A percentile compares a stretch with the other conserved stretches of the same genome.
Evolutionary conservation across 2,329 filamentous ascomycete genomes (phyloP).

Genomic region (Aspergillus glaucus): DNA sequence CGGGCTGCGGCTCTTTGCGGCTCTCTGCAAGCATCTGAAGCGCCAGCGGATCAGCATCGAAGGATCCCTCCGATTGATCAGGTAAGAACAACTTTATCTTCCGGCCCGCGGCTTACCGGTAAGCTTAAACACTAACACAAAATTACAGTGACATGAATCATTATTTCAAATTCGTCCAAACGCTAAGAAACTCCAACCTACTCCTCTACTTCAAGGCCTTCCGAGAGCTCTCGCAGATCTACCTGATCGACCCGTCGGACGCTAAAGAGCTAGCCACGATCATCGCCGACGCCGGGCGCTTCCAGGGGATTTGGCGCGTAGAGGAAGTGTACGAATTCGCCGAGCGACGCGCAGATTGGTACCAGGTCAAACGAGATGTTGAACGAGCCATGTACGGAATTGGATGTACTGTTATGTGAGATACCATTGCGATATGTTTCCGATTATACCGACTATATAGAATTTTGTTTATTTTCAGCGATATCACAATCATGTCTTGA

Average conservation of each 20-base stretch:
- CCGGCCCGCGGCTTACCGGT: neutral
- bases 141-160: constrained; percentile 76
- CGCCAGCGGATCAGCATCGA: constrained; percentile 85
- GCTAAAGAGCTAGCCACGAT: constrained; percentile 93
- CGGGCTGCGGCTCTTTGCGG: constrained; percentile 81
- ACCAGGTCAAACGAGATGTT: constrained; percentile 76
- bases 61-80: constrained; percentile 84
- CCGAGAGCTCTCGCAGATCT: constrained; percentile 89
- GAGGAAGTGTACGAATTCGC: constrained; percentile 99
- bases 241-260: constrained; percentile 77
- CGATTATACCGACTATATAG: too few relatives aligned
- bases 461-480: neutral
- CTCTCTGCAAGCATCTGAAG: constrained; percentile 95
- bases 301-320: constrained; percentile 84
- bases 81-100: constrained; percentile 32
- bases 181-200: constrained; percentile 74
- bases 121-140: constrained; percentile 3
- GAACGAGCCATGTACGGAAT: constrained; percentile 97
- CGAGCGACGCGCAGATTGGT: constrained; percentile 91
- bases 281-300: constrained; percentile 85
- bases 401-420: constrained; percentile 78
- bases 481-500: constrained; percentile 3
- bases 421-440: constrained; percentile 2
- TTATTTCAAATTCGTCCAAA: constrained; percentile 78
- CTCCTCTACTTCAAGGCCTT: constrained; percentile 87